Evolutionary conservation across 202 grass and related monocot genomes (phyloP), one percentile per base, ranked within the genome.

Genomic region (Saccharum hybrid): DNA sequence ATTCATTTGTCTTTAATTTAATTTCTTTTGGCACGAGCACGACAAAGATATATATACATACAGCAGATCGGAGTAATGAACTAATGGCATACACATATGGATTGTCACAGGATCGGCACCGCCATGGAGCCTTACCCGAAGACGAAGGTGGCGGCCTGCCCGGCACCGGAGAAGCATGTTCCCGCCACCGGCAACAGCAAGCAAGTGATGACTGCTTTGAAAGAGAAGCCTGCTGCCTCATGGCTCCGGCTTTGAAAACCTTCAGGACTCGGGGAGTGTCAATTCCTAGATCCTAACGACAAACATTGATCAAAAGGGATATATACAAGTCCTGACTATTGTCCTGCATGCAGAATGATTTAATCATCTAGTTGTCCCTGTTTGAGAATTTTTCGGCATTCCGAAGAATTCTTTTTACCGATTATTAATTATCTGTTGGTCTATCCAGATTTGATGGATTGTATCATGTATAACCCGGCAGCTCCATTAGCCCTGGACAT

Each of bases 231-330:
- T 39, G 74, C 78, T 13, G 52, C 79, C n/a, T 41, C 85, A 4
- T 87, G 79, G 72, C 79, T 82, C 2, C 33, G 41, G 33, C 85
- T 87, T 40, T 81, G 71, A 46, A 76, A 49, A 49, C 46, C 46
- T 16, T 49, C 13, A 48, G 12, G 4, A 15, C 12, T 15, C 2
- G 13, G 12, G n/a, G 45, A 13, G 45, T 43, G 13, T 48, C 13
- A 15, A 48, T 15, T 48, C 13, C 13, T 4, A 46, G 11, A 46
- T 48, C 12, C 45, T 48, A 8, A 49, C 7, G 5, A 38, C 5
- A 3, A 28, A 2, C 0, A 5, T 6, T 62, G 12, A 14, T 13
- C 4, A 4, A 7, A 36, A 36, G 30, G 18, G 12, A 46, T 46
- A 2, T n/a, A n/a, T 15, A 15, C 15, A 51, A 76, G 49, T 46